Conservation (phyloP, 805 yeast genomes). For the Torulaspora franciscae region DNA sequence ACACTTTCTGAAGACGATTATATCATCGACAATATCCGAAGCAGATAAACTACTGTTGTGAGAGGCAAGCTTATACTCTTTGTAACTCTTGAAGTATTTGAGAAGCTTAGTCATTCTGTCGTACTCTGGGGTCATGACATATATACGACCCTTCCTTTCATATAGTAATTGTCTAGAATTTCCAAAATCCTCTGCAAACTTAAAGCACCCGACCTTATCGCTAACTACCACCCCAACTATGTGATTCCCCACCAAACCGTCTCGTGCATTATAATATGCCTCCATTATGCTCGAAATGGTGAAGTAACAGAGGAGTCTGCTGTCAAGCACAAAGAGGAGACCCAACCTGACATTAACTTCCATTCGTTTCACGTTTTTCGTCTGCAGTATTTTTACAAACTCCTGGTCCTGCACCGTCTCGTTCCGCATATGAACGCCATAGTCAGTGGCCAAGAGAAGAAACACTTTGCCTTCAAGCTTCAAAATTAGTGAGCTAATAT, state of each 20-base stretch:
- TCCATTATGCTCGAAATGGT: slow-evolving; percentile 57
- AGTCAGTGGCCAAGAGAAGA: slow-evolving; percentile 53
- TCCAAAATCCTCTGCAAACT: slow-evolving; percentile 63
- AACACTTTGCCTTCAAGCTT: slow-evolving; percentile 43
- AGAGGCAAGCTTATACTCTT: slow-evolving; percentile 53
- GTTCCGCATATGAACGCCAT: slow-evolving; percentile 54
- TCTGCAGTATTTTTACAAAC: slow-evolving; percentile 28
- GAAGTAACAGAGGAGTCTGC: slow-evolving; percentile 55
- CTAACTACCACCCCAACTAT: slow-evolving; percentile 48
- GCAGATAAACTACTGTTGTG: slow-evolving; percentile 52
- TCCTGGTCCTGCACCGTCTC: slow-evolving; percentile 8
- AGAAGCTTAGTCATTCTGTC: slow-evolving; percentile 31
- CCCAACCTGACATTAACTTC: slow-evolving; percentile 46
- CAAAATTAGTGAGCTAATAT: slow-evolving; percentile 45
- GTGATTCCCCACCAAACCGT: slow-evolving; percentile 33
- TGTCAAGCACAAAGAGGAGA: slow-evolving; percentile 54
- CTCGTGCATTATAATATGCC: slow-evolving; percentile 46
- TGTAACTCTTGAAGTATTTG: slow-evolving; percentile 40
- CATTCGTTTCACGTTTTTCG: slow-evolving; percentile 51
- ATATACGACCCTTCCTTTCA: slow-evolving; percentile 47
- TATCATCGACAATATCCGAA: slow-evolving; percentile 50
- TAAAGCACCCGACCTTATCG: slow-evolving; percentile 57
- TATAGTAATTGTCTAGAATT: slow-evolving; percentile 51
- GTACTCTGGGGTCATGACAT: slow-evolving; percentile 40
- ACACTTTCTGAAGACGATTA: slow-evolving; percentile 60